phyloP scores from a whole-genome alignment of 2,329 filamentous ascomycete species.

The Calonectria pseudoturangicola region DNA sequence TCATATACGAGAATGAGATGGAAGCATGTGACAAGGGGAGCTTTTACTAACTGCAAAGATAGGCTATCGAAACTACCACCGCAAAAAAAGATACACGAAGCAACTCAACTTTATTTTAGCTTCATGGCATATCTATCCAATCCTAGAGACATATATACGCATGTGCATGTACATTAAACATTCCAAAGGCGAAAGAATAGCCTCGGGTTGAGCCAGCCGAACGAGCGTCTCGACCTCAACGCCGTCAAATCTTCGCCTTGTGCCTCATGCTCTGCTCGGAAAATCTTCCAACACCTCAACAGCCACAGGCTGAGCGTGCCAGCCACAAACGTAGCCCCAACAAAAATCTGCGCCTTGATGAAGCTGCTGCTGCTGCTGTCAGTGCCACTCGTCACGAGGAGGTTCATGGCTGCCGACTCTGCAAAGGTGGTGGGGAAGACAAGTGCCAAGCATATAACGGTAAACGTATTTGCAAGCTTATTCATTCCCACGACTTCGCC shows the following conservation, averaged over 20 bases:
- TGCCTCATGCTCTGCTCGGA: constrained; percentile 43
- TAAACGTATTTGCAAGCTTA: constrained; percentile 73
- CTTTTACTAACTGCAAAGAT: no score
- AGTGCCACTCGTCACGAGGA: constrained; percentile 63
- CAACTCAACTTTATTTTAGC: no score
- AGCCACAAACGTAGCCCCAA: constrained; percentile 77
- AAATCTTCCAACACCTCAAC: constrained; percentile 77
- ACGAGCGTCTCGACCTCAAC: constrained; percentile 20
- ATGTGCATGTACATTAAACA: constrained; percentile 28
- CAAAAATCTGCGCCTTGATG: constrained; percentile 75
- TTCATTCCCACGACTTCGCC: constrained; percentile 77
- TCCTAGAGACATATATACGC: no score
- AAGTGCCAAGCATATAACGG: constrained; percentile 75
- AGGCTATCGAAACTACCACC: no score
- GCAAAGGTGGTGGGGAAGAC: constrained; percentile 72
- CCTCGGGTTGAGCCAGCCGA: constrained; percentile 42
- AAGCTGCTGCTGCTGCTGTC: constrained; percentile 62
- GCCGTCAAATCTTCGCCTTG: neutral
- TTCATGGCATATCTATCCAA: neutral
- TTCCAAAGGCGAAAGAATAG: constrained; percentile 41
- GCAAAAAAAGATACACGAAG: no score
- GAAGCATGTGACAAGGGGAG: neutral
- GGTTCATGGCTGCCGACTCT: constrained; percentile 71
- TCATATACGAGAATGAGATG: neutral
- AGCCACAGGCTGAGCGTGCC: constrained; percentile 72